Evolutionary conservation across 225 moss, liverwort and hornwort genomes (phyloP), one percentile per base, ranked within the genome.

Genomic region (Rhytidiadelphus loreus): DNA sequence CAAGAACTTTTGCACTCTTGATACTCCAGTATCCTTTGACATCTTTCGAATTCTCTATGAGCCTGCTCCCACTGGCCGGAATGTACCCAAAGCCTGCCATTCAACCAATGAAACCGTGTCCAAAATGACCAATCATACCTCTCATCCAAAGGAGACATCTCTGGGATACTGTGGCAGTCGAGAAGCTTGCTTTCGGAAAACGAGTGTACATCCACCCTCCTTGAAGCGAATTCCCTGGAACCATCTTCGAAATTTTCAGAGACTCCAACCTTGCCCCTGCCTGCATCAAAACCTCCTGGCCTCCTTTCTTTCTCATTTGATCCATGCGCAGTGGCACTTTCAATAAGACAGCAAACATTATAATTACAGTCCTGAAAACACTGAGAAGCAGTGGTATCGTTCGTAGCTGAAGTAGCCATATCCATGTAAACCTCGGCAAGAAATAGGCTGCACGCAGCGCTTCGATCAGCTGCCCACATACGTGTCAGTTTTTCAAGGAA

Each of bases 381-480:
- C 63, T 91, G 92, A 32, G 92, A 92, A 78, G 92, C 89, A 89
- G 91, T 90, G 87, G 90, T 89, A 68, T 91, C 94, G 64, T 87
- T 93, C 70, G 95, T 92, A 64, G 96, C 92, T 84, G 94, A 92
- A 87, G 93, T 89, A 85, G 95, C 95, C 93, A 93, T 93, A 89
- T 98, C 98, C 93, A 97, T 93, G 72, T 96, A 98, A 77, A 96
- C 92, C 88, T 98, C 98, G 63, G 96, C 96, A 91, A 98, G 97
- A 92, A 97, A 98, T 88, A 98, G 61, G 89, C 95, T 96, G 91
- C 97, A 98, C 58, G 73, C 90, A 82, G 89, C 89, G 85, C 95
- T 98, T 89, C 97, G 92, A 77, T 93, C 94, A 83, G 90, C 90
- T 93, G 94, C 94, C 95, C 96, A 94, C 88, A 94, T 94, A 89